Conservation (phyloP, 2,329 filamentous ascomycete species). For the Simplicillium sp. region DNA sequence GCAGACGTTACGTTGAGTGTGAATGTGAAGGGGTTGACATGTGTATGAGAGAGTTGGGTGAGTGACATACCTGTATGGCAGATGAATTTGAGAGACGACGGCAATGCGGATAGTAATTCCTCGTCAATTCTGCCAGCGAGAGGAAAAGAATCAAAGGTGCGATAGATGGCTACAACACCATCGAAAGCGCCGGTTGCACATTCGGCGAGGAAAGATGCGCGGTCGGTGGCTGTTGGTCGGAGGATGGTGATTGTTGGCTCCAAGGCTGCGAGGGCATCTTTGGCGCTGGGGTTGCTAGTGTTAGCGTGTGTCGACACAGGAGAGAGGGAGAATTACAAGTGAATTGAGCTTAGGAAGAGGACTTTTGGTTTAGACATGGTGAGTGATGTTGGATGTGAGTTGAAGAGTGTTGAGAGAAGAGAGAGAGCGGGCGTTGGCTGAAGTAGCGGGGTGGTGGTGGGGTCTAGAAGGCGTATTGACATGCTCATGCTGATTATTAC, state of each 20-base stretch:
- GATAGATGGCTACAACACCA: constrained; percentile 55
- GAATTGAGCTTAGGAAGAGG: constrained; percentile 27
- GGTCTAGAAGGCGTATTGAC: no score
- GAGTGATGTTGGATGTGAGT: no score
- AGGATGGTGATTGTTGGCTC: constrained; percentile 55
- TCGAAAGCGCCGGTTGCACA: constrained; percentile 56
- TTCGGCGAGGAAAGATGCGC: constrained; percentile 60
- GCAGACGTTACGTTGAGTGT: background rate
- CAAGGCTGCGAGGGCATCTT: constrained; percentile 54
- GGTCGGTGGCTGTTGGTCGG: constrained; percentile 48
- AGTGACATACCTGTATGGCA: constrained; percentile 49
- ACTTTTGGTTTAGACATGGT: constrained; percentile 28
- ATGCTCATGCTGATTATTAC: no score
- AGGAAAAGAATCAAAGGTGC: constrained; percentile 56
- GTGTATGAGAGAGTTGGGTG: background rate
- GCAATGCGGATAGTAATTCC: constrained; percentile 54
- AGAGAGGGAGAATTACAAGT: constrained; percentile 20
- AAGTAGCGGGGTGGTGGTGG: background rate
- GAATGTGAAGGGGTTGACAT: no score
- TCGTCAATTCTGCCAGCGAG: constrained; percentile 63
- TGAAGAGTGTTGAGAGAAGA: no score
- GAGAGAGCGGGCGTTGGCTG: no score
- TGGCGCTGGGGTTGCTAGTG: constrained; percentile 39
- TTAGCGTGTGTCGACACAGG: background rate
- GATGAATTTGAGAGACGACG: constrained; percentile 44